Evolutionary conservation across 352 stramenopile genomes (phyloP), one percentile per base, ranked within the genome.

Genomic region (Pythium pectinolyticum): DNA sequence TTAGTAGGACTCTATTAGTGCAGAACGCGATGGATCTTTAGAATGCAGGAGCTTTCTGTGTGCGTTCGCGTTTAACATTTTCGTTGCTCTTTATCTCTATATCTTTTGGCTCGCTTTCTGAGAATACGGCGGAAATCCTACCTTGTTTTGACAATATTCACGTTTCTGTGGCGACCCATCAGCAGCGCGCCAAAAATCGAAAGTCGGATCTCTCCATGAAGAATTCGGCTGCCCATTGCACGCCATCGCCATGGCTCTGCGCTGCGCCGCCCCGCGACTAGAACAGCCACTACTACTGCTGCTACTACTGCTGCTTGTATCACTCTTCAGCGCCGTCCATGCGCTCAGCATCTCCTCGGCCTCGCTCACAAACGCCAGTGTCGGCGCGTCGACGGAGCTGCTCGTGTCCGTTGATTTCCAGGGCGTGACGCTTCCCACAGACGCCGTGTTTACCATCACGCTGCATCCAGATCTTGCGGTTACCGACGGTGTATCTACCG

Each of bases 281-380:
- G 20, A 5, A 7, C 20, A 22, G n/a, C 3, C 8, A 1, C 41
- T 17, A 2, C 41, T 48, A 6, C 20, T 48, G n/a, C 41, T n/a
- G 12, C 19, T 45, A 10, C 49, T 57, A 1, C 20, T 57, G 22
- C 20, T 57, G 49, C 22, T 41, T 1, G 2, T 57, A 22, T 30
- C 15, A 1, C 30, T 45, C 30, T 57, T 31, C 7, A 5, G 3
- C 22, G 11, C 43, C 31, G 55, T 63, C 20, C 6, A 48, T 5
- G 65, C 58, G 53, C 65, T 67, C 22, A 52, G 58, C 37, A 28
- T 67, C 17, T 40, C 39, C 2, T 67, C 65, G 10, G 39, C 46
- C 11, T 6, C 25, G 47, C 65, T 72, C 45, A 61, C 58, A 14
- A 67, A 72, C 30, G 58, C 65, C 17, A 61, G 45, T 2, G 59